Evolutionary conservation across 805 yeast species (phyloP).

Genomic region (Starmerella gropengiesseri): DNA sequence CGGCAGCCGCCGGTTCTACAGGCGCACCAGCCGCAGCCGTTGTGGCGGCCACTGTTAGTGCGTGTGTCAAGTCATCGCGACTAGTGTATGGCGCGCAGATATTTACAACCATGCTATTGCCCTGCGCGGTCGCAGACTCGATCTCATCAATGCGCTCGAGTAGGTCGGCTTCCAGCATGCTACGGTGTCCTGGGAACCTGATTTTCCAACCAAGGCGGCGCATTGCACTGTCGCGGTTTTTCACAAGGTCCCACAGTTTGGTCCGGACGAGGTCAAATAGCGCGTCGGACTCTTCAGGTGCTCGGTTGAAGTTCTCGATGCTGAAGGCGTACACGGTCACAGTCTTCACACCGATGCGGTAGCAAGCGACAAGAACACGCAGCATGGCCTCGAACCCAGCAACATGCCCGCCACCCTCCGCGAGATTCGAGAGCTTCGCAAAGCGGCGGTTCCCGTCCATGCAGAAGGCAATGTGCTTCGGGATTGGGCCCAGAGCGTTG

Average conservation of each 20-base stretch:
- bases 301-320: conserved; percentile 86
- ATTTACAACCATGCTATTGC: conserved; percentile 32
- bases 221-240: conserved; percentile 17
- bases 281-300: conserved; percentile 65
- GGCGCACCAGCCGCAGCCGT: not conserved
- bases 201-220: conserved; percentile 55
- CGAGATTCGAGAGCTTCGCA: conserved; percentile 58
- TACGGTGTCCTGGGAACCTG: conserved; percentile 63
- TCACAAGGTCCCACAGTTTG: conserved; percentile 25
- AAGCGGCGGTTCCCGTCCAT: conserved; percentile 96
- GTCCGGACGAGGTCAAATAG: conserved; percentile 30
- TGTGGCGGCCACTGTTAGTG: conserved; percentile 33
- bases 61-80: conserved; percentile 69
- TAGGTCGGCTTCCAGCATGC: conserved; percentile 61
- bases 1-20: not conserved
- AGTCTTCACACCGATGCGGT: conserved; percentile 64
- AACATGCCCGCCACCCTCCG: conserved; percentile 79
- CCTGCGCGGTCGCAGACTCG: conserved; percentile 49
- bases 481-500: conserved; percentile 41
- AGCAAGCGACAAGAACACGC: conserved; percentile 55
- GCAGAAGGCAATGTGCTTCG: conserved; percentile 81
- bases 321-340: conserved; percentile 92
- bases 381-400: conserved; percentile 76
- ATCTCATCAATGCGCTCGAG: conserved; percentile 49
- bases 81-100: conserved; percentile 89